A percentile compares a stretch with the other conserved stretches of the same genome.
These are phyloP conservation scores for Erysimum cheiranthoides DNA, from an alignment of 345 rosid species.

Conservation along the genomic window DNA sequence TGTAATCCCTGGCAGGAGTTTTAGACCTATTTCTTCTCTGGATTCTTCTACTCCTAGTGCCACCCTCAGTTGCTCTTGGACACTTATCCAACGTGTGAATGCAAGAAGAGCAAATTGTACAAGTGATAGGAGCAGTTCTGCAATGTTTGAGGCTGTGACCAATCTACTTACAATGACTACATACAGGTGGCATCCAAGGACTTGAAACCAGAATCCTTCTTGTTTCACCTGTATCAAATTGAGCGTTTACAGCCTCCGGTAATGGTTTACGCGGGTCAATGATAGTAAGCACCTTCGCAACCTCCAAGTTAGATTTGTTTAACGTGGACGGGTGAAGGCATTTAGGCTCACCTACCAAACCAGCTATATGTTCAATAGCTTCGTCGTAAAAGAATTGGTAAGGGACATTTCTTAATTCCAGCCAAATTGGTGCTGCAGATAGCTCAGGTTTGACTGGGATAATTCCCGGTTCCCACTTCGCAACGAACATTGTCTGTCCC, in stretches of 20 bases:
- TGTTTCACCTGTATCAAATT: not conserved
- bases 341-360: not conserved
- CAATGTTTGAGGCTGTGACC: fast-evolving
- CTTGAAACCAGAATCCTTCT: not conserved
- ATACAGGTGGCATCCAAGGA: not conserved
- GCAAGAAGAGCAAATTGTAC: not conserved
- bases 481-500: not conserved
- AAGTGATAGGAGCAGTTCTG: fast-evolving
- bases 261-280: not conserved
- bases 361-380: fast-evolving
- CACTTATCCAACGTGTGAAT: too few species aligned
- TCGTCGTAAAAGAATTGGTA: not conserved
- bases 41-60: too few species aligned
- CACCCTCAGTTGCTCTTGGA: too few species aligned
- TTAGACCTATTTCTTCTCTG: too few species aligned
- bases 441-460: fast-evolving
- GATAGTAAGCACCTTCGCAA: fast-evolving
- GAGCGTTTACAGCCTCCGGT: fast-evolving
- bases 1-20: too few species aligned
- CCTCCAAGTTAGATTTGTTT: not conserved
- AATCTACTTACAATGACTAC: not conserved
- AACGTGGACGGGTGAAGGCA: not conserved
- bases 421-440: not conserved
- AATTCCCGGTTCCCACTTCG: not conserved
- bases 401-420: fast-evolving